A percentile compares a stretch with the other conserved stretches of the same genome.
These are phyloP conservation scores for Ceriops tagal DNA, from an alignment of 345 rosid species.

Conservation along the genomic window DNA sequence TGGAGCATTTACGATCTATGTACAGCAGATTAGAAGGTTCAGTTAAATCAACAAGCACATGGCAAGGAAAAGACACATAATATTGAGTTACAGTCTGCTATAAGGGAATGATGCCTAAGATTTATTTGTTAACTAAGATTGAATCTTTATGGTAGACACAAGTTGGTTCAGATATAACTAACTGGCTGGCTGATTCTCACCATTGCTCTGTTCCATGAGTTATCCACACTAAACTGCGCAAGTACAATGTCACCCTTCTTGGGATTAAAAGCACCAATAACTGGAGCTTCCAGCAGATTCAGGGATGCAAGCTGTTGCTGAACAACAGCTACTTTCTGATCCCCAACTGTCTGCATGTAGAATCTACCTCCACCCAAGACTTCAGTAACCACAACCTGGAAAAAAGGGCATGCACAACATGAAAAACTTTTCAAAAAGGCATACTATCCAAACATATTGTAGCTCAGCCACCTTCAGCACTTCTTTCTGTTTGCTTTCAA, in stretches of 20 bases:
- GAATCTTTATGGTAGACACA: background rate
- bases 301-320: conserved; percentile 76
- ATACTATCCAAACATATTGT: background rate
- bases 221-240: conserved; percentile 91
- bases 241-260: conserved; percentile 86
- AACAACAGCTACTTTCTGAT: conserved; percentile 72
- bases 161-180: background rate
- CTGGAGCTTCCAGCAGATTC: conserved; percentile 71
- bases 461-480: conserved; percentile 55
- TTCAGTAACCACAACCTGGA: conserved; percentile 90
- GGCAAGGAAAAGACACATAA: background rate
- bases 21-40: conserved; percentile 7
- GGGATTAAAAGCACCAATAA: conserved; percentile 79
- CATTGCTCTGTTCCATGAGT: conserved; percentile 99
- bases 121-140: background rate
- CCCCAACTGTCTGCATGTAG: conserved; percentile 82
- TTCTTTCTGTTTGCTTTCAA: conserved; percentile 85
- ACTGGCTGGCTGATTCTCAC: conserved; percentile 30
- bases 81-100: background rate
- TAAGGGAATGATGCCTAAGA: background rate
- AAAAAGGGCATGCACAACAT: conserved; percentile 4
- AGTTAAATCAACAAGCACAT: background rate
- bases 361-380: conserved; percentile 85
- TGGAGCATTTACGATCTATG: conserved; percentile 82
- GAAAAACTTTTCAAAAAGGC: background rate